Evolutionary conservation across 2,329 filamentous ascomycete genomes (phyloP).

Genomic region (Neurospora sp.): DNA sequence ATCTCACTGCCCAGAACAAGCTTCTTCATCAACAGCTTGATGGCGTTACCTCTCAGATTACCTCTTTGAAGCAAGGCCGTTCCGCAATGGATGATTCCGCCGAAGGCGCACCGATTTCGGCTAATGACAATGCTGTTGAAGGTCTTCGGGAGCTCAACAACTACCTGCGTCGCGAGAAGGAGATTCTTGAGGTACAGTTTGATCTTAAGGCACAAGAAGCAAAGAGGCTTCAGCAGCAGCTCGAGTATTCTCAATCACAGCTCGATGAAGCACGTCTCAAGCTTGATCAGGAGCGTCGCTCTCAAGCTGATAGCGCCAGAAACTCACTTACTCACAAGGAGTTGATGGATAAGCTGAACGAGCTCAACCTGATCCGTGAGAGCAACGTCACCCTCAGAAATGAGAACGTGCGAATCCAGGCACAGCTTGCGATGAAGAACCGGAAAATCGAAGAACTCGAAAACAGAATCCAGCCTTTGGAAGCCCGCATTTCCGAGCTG

Average conservation of each 20-base stretch:
- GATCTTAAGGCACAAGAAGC: slow-evolving; percentile 81
- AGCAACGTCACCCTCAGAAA: slow-evolving; percentile 85
- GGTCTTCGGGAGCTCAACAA: slow-evolving; percentile 83
- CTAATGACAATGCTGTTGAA: slow-evolving; percentile 52
- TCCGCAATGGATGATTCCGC: slow-evolving; percentile 35
- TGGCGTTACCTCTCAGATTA: slow-evolving; percentile 68
- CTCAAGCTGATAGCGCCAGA: slow-evolving; percentile 62
- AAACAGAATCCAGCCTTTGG: slow-evolving; percentile 68
- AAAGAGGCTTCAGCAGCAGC: slow-evolving; percentile 80
- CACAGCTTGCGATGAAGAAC: slow-evolving; percentile 64
- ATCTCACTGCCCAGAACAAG: slow-evolving; percentile 81
- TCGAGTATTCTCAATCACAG: slow-evolving; percentile 77
- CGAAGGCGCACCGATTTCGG: slow-evolving; percentile 41
- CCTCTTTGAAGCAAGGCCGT: slow-evolving; percentile 67
- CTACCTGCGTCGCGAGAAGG: slow-evolving; percentile 89
- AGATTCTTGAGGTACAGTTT: slow-evolving; percentile 94
- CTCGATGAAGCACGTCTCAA: slow-evolving; percentile 84
- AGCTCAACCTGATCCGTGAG: slow-evolving; percentile 91
- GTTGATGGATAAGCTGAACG: slow-evolving; percentile 87
- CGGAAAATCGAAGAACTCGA: slow-evolving; percentile 65
- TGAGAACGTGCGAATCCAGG: slow-evolving; percentile 70
- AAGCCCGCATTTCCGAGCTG: slow-evolving; percentile 69
- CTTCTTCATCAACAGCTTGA: slow-evolving; percentile 85
- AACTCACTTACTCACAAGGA: slow-evolving; percentile 75
- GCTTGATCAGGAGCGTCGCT: slow-evolving; percentile 77